Conservation (phyloP, 768 basidiomycete species). For the Candolleomyces efflorescens region DNA sequence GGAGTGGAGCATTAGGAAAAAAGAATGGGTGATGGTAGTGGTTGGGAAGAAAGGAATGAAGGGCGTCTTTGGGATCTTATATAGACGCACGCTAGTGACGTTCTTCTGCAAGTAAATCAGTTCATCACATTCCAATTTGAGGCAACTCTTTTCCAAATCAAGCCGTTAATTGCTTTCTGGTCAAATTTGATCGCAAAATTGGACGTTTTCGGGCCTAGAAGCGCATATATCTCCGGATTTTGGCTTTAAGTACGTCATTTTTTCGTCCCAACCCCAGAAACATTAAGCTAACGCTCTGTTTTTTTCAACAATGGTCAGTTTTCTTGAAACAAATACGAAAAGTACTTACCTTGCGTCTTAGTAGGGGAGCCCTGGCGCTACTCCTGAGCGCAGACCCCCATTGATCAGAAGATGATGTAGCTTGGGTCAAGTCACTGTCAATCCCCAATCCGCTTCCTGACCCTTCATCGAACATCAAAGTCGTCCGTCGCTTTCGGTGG, state of each 20-base stretch:
- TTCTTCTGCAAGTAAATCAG: slow-evolving; percentile 4
- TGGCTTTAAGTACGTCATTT: background rate
- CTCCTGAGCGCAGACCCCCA: background rate
- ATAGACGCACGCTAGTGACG: slow-evolving; percentile 19
- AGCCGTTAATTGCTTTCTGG: slow-evolving; percentile 8
- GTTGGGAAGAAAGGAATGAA: slow-evolving; percentile 37
- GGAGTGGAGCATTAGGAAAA: slow-evolving; percentile 27
- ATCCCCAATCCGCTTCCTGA: background rate
- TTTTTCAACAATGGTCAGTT: background rate
- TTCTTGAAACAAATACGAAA: background rate
- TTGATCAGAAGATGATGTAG: slow-evolving; percentile 7
- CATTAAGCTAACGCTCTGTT: background rate
- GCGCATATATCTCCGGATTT: slow-evolving; percentile 19
- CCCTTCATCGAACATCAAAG: slow-evolving; percentile 1
- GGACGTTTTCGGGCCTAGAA: slow-evolving; percentile 9
- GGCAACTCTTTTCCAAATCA: slow-evolving; percentile 28
- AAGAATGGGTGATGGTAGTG: slow-evolving; percentile 32
- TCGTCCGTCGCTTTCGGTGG: background rate
- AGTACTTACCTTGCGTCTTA: background rate
- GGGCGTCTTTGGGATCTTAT: slow-evolving; percentile 28
- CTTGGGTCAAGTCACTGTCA: slow-evolving; percentile 12
- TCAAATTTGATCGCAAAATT: slow-evolving; percentile 6
- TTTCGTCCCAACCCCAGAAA: background rate
- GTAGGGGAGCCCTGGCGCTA: background rate
- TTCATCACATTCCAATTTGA: slow-evolving; percentile 31